A percentile compares a stretch with the other conserved stretches of the same genome.
These are phyloP conservation scores for Chrysoporthe puriensis DNA, from an alignment of 2,329 filamentous ascomycete genomes.

Conservation along the genomic window DNA sequence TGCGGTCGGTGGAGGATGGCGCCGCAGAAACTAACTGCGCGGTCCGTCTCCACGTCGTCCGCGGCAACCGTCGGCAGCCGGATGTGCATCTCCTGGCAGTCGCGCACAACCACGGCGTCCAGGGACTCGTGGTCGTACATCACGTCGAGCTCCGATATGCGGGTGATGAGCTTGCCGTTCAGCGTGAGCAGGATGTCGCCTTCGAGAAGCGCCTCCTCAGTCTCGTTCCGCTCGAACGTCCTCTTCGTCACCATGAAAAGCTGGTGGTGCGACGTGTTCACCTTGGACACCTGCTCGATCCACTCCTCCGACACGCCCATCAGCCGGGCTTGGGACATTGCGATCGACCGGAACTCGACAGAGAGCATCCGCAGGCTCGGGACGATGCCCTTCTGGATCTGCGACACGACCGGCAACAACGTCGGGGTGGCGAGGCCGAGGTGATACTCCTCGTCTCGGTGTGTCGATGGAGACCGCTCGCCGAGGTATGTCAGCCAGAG, in stretches of 20 bases:
- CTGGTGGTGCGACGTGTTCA: conserved; percentile 91
- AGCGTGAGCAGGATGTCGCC: conserved; percentile 91
- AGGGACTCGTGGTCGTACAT: conserved; percentile 91
- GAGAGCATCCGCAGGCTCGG: conserved; percentile 89
- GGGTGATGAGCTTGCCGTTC: conserved; percentile 90
- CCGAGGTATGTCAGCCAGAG: conserved; percentile 97
- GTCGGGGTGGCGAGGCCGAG: conserved; percentile 89
- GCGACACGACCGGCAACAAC: conserved; percentile 82
- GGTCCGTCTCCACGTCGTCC: conserved; percentile 88
- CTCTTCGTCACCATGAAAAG: conserved; percentile 98
- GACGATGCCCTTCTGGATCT: conserved; percentile 78
- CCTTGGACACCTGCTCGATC: conserved; percentile 80
- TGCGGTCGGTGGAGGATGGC: conserved; percentile 92
- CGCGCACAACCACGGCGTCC: conserved; percentile 83
- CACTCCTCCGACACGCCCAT: conserved; percentile 97
- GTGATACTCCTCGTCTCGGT: conserved; percentile 78
- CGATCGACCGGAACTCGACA: conserved; percentile 91
- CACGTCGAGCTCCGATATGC: conserved; percentile 88
- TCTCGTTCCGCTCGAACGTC: conserved; percentile 53
- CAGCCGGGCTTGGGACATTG: conserved; percentile 94
- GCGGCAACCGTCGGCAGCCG: conserved; percentile 84
- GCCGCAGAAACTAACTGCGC: conserved; percentile 92
- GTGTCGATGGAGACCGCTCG: conserved; percentile 51
- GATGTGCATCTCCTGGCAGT: conserved; percentile 77
- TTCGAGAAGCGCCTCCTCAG: conserved; percentile 70